Conservation (phyloP, 495 filamentous ascomycete species). For the Aspergillus indologenus region DNA sequence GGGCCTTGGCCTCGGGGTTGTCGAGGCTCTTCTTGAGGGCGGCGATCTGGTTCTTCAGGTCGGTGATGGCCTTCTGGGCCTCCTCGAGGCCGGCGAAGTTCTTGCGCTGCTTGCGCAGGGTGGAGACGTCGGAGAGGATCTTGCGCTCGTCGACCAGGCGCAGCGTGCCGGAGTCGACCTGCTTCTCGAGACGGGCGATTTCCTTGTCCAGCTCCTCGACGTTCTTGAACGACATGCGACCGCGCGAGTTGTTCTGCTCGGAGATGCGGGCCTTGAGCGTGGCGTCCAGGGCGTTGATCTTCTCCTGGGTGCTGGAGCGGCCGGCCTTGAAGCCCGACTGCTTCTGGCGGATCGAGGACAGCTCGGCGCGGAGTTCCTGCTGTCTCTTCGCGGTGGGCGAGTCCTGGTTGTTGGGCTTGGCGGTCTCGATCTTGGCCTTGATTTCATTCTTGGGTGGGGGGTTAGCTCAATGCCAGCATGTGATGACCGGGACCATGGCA, state of each 20-base stretch:
- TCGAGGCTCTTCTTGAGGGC: slow-evolving; percentile 81
- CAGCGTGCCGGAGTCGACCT: slow-evolving; percentile 82
- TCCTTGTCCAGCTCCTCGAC: slow-evolving; percentile 82
- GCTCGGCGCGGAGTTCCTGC: slow-evolving; percentile 73
- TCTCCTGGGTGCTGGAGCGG: slow-evolving; percentile 70
- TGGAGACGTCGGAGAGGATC: slow-evolving; percentile 76
- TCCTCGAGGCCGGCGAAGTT: slow-evolving; percentile 80
- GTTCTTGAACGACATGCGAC: slow-evolving; percentile 75
- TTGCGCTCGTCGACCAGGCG: slow-evolving; percentile 97
- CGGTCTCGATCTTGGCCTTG: slow-evolving; percentile 78
- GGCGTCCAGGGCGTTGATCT: slow-evolving; percentile 81
- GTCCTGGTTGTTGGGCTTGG: slow-evolving; percentile 71
- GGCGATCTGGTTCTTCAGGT: slow-evolving; percentile 78
- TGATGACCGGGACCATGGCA: neutral
- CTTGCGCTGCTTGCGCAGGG: slow-evolving; percentile 83
- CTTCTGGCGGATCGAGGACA: slow-evolving; percentile 68
- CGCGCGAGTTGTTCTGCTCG: slow-evolving; percentile 79
- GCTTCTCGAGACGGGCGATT: slow-evolving; percentile 73
- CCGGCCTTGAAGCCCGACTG: slow-evolving; percentile 80
- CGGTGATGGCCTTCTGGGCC: slow-evolving; percentile 77
- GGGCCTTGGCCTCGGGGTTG: slow-evolving; percentile 85
- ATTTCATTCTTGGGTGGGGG: slow-evolving; percentile 62
- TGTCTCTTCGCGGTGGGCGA: slow-evolving; percentile 71
- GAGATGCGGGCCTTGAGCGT: slow-evolving; percentile 74
- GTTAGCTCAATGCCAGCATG: slow-evolving; percentile 11